phyloP scores from a whole-genome alignment of 768 basidiomycete genomes.

The Tulasnella sp. region DNA sequence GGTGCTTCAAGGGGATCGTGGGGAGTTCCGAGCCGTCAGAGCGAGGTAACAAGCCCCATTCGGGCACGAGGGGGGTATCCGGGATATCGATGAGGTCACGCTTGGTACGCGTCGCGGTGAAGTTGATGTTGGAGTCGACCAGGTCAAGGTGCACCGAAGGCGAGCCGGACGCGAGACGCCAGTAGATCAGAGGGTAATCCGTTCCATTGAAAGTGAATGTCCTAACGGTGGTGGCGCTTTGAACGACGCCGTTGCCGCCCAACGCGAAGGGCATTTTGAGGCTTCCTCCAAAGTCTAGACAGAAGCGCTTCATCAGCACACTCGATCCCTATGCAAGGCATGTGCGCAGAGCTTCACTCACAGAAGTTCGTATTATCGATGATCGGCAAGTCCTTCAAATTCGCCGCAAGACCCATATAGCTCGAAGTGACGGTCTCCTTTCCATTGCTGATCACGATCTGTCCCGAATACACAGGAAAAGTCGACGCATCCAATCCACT shows the following conservation, averaged over 20 bases:
- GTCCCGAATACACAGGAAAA: slow-evolving; percentile 60
- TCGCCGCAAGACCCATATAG: slow-evolving; percentile 47
- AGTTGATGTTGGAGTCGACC: slow-evolving; percentile 8
- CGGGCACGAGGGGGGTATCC: not conserved
- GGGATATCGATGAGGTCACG: not conserved
- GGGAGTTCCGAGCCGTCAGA: not conserved
- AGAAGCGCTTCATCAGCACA: not conserved
- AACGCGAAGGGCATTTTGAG: not conserved
- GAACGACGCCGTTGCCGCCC: not conserved
- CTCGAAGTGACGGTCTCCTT: slow-evolving; percentile 40
- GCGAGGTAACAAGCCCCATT: not conserved
- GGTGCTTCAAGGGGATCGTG: not conserved
- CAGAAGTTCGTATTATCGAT: slow-evolving; percentile 46
- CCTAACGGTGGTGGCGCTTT: not conserved
- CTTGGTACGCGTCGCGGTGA: slow-evolving; percentile 10
- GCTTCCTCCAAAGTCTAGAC: not conserved
- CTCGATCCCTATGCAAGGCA: not conserved
- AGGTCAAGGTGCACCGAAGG: slow-evolving; percentile 23
- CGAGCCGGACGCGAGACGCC: slow-evolving; percentile 23
- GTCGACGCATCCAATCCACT: slow-evolving; percentile 42
- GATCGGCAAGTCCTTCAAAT: slow-evolving; percentile 50
- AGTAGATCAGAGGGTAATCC: slow-evolving; percentile 19
- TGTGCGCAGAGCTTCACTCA: not conserved
- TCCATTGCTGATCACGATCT: slow-evolving; percentile 44
- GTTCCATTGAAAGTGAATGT: not conserved